Evolutionary conservation across 2,329 filamentous ascomycete genomes (phyloP).

Genomic region (Exophiala calicioides): DNA sequence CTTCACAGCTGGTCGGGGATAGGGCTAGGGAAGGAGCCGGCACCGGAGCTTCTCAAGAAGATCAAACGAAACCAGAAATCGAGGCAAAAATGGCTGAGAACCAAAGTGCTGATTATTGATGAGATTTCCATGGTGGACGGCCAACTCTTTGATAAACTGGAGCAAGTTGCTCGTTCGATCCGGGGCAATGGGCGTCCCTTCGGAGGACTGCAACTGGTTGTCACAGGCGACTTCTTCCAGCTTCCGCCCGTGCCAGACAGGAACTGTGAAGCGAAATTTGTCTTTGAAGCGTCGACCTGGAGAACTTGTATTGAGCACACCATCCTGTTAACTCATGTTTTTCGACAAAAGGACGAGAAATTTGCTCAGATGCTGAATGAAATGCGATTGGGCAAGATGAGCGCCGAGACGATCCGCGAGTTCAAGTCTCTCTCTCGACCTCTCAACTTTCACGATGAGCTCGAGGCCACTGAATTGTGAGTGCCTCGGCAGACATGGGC

Average conservation of each 20-base stretch:
- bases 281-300: constrained; percentile 92
- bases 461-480: constrained; percentile 81
- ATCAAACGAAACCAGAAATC: constrained; percentile 86
- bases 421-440: constrained; percentile 75
- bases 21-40: constrained; percentile 87
- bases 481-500: constrained; percentile 29
- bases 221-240: constrained; percentile 98
- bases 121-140: constrained; percentile 99
- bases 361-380: constrained; percentile 97
- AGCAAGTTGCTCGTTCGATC: constrained; percentile 79
- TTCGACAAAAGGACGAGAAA: constrained; percentile 86
- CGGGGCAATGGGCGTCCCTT: constrained; percentile 90
- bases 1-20: constrained; percentile 96
- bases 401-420: constrained; percentile 69
- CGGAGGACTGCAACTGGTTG: constrained; percentile 91
- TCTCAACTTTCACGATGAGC: constrained; percentile 69
- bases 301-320: constrained; percentile 90
- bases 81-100: constrained; percentile 82
- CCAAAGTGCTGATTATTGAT: constrained; percentile 85
- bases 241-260: constrained; percentile 87
- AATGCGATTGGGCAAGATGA: constrained; percentile 86
- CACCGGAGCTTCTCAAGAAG: constrained; percentile 79
- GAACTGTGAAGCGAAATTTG: constrained; percentile 75
- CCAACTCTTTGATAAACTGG: constrained; percentile 93
- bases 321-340: constrained; percentile 91